phyloP scores from a whole-genome alignment of 2,329 filamentous ascomycete genomes.

The Penicillium sp. region DNA sequence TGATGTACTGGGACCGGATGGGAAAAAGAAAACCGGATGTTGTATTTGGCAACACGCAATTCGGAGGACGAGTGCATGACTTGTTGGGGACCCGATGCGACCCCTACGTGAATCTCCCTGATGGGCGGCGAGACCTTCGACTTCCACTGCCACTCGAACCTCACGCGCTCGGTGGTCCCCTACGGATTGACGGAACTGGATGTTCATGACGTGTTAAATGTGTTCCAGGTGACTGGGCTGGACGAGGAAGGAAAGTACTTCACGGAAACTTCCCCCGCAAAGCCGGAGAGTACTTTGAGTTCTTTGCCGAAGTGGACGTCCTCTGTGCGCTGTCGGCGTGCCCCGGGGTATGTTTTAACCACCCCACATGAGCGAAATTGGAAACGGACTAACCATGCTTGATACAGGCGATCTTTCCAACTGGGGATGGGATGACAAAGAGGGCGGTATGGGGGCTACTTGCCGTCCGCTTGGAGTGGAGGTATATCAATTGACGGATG shows the following conservation, averaged over 20 bases:
- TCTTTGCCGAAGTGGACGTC: slow-evolving; percentile 76
- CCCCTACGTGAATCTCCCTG: slow-evolving; percentile 75
- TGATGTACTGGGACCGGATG: slow-evolving; percentile 37
- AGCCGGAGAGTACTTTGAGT: slow-evolving; percentile 62
- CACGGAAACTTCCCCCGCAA: slow-evolving; percentile 57
- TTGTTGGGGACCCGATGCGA: slow-evolving; percentile 79
- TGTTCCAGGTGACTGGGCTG: slow-evolving; percentile 81
- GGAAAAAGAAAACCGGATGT: slow-evolving; percentile 39
- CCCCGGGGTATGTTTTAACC: slow-evolving; percentile 60
- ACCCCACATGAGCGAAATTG: not conserved
- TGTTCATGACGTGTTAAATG: slow-evolving; percentile 80
- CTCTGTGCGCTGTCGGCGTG: slow-evolving; percentile 67
- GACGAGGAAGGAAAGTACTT: slow-evolving; percentile 72
- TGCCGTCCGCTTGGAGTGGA: slow-evolving; percentile 75
- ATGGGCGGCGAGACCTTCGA: slow-evolving; percentile 70
- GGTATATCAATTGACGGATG: slow-evolving; percentile 63
- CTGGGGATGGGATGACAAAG: slow-evolving; percentile 72
- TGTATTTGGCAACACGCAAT: slow-evolving; percentile 43
- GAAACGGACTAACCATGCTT: slow-evolving; percentile 14
- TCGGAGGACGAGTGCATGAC: slow-evolving; percentile 71
- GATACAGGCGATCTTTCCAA: slow-evolving; percentile 64
- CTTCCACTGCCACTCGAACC: slow-evolving; percentile 81
- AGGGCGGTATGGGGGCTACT: slow-evolving; percentile 59
- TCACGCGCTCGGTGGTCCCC: slow-evolving; percentile 68
- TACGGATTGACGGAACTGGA: slow-evolving; percentile 69